phyloP scores from a whole-genome alignment of 306 rosid genomes.

The Benincasa hispida region DNA sequence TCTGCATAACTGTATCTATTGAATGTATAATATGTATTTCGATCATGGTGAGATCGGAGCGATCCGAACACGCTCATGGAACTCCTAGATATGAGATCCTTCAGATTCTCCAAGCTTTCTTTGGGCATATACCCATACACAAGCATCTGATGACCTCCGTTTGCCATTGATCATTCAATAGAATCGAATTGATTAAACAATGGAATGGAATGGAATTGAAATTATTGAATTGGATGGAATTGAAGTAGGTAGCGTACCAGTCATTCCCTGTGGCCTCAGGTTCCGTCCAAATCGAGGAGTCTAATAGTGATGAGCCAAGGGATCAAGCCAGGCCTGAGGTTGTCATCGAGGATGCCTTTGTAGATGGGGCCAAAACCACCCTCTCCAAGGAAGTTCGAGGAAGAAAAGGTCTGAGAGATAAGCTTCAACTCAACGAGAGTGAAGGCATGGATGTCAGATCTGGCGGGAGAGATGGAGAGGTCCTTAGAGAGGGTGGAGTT shows the following conservation, averaged over 20 bases:
- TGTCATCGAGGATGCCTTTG: slow-evolving; percentile 51
- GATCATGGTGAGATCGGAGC: too few species aligned
- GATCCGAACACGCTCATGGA: too few species aligned
- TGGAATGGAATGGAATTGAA: not conserved
- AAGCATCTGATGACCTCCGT: slow-evolving; percentile 42
- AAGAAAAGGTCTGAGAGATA: too few species aligned
- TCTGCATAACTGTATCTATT: too few species aligned
- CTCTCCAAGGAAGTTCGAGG: too few species aligned
- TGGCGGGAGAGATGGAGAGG: too few species aligned
- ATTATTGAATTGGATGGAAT: not conserved
- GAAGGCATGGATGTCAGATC: too few species aligned
- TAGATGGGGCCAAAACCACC: slow-evolving; percentile 65
- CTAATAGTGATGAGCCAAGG: slow-evolving; percentile 58
- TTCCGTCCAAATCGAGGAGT: slow-evolving; percentile 45
- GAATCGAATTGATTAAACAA: not conserved
- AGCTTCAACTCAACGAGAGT: too few species aligned
- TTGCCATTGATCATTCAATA: slow-evolving; percentile 7
- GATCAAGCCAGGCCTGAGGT: slow-evolving; percentile 29
- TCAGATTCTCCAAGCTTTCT: slow-evolving; percentile 44
- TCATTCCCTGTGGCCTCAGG: slow-evolving; percentile 63
- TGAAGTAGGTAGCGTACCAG: slow-evolving; percentile 19
- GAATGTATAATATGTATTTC: too few species aligned
- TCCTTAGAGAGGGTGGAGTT: too few species aligned
- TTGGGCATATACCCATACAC: slow-evolving; percentile 39
- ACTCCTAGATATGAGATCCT: too few species aligned